Evolutionary conservation across 2,329 filamentous ascomycete species (phyloP), one percentile per base, ranked within the genome.

Genomic region (Dothiorella sarmentorum): DNA sequence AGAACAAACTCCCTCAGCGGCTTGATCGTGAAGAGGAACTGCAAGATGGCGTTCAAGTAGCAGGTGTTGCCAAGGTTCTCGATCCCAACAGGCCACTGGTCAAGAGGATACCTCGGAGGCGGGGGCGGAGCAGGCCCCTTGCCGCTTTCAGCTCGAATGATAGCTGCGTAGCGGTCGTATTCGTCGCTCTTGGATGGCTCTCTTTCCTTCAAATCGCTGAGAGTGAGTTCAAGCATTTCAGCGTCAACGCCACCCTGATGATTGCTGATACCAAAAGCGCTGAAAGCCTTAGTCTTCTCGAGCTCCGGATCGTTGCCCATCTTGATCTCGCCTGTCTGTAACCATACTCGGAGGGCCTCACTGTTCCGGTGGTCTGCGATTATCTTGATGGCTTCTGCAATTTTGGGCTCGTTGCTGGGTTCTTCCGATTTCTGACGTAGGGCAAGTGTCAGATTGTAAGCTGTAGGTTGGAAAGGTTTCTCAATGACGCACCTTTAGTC

Each of bases 61-160:
- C 94, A 99, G 0, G 95, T 99, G 68, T 99, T 99, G 60, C 94
- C 92, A 59, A 97, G 96, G 66, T 97, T 99, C 63, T 86, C 83
- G 5, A 97, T 81, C 0, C 94, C 94, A 20, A 96, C 89, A 0
- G 94, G 94, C 72, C 90, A 85, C 27, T 83, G 63, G 1, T 78
- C 45, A 75, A 72, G 60, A 66, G 71, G 69, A 58, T 71, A 67
- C 42, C 63, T 52, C 3, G 57, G 38, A 15, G 57, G 47, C 6
- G 47, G 31, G 20, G 20, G 7, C 7, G 44, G 56, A 4, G 37
- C 56, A 61, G 38, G 17, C 24, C 31, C 45, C 17, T 56, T 65
- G n/a, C 33, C 45, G 9, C 37, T 45, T 27, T 53, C 37, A 4
- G 49, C 42, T 9, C 49, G 38, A 18, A 59, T 31, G 49, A 59